Percentiles rank a stretch among this genome's conserved stretches.
These are phyloP conservation scores for Talaromyces sp. DNA, from an alignment of 2,329 filamentous ascomycete species.

Conservation along the genomic window DNA sequence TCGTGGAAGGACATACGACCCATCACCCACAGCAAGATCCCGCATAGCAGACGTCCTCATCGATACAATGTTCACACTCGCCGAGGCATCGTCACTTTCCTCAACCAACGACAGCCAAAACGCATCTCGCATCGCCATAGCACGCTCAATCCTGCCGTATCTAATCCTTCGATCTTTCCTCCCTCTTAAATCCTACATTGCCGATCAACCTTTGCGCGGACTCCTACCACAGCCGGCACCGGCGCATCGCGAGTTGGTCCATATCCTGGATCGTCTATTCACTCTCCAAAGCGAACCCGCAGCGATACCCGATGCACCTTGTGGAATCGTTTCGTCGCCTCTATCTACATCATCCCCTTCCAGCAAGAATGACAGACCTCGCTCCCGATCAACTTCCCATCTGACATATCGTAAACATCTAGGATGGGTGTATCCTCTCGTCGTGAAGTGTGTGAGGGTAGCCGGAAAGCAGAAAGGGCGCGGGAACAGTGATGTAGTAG, in stretches of 20 bases:
- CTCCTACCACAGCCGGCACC: conserved; percentile 82
- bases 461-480: conserved; percentile 40
- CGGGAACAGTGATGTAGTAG: conserved; percentile 36
- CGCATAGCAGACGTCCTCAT: conserved; percentile 78
- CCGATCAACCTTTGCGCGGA: conserved; percentile 85
- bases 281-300: conserved; percentile 65
- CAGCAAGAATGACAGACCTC: not conserved
- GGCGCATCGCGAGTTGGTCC: conserved; percentile 73
- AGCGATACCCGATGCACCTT: conserved; percentile 57
- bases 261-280: conserved; percentile 65
- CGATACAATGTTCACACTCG: conserved; percentile 71
- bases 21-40: conserved; percentile 61
- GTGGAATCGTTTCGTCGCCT: conserved; percentile 3
- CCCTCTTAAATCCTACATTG: conserved; percentile 77
- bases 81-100: conserved; percentile 45
- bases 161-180: conserved; percentile 78
- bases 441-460: conserved; percentile 37
- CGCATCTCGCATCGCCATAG: conserved; percentile 57
- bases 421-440: conserved; percentile 73
- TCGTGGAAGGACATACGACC: conserved; percentile 68
- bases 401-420: conserved; percentile 68
- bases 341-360: no score
- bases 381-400: conserved; percentile 38
- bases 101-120: conserved; percentile 23
- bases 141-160: conserved; percentile 72